phyloP scores from a whole-genome alignment of 2,329 filamentous ascomycete species.

The Blastomyces gilchristii region DNA sequence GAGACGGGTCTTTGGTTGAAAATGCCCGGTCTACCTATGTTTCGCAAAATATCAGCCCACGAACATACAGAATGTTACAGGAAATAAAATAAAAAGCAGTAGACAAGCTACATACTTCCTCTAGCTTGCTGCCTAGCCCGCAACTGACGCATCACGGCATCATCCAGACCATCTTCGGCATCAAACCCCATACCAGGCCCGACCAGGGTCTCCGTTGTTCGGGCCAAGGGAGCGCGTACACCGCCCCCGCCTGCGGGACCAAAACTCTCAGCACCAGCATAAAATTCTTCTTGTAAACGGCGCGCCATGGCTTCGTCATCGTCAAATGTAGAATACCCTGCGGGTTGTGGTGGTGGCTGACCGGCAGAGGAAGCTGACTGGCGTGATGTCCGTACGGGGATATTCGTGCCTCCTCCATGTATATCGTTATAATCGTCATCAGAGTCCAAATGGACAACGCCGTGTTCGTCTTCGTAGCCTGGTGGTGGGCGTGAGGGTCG shows the following conservation, averaged over 20 bases:
- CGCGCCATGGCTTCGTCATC: conserved; percentile 92
- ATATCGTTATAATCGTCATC: conserved; percentile 55
- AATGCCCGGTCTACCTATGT: conserved; percentile 46
- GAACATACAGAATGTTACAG: not conserved
- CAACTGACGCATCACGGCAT: conserved; percentile 57
- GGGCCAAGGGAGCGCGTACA: conserved; percentile 80
- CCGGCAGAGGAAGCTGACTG: conserved; percentile 21
- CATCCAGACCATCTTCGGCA: conserved; percentile 48
- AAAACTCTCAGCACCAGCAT: conserved; percentile 45
- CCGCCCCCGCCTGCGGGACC: conserved; percentile 44
- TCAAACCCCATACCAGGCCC: conserved; percentile 51
- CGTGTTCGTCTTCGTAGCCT: conserved; percentile 45
- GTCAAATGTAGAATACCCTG: conserved; percentile 50
- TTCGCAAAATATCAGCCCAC: conserved; percentile 9
- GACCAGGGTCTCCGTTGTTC: conserved; percentile 84
- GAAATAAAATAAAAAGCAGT: not conserved
- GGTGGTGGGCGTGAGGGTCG: conserved; percentile 22
- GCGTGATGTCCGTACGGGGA: conserved; percentile 24
- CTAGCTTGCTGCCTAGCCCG: conserved; percentile 35
- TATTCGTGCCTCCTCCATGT: conserved; percentile 14
- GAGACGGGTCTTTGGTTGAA: conserved; percentile 54
- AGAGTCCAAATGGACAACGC: conserved; percentile 66
- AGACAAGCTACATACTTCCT: conserved; percentile 24
- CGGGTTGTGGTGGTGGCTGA: conserved; percentile 25
- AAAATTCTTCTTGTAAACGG: conserved; percentile 84